Evolutionary conservation across 1,284 basidiomycete genomes (phyloP).

Genomic region (Marasmius sp.): DNA sequence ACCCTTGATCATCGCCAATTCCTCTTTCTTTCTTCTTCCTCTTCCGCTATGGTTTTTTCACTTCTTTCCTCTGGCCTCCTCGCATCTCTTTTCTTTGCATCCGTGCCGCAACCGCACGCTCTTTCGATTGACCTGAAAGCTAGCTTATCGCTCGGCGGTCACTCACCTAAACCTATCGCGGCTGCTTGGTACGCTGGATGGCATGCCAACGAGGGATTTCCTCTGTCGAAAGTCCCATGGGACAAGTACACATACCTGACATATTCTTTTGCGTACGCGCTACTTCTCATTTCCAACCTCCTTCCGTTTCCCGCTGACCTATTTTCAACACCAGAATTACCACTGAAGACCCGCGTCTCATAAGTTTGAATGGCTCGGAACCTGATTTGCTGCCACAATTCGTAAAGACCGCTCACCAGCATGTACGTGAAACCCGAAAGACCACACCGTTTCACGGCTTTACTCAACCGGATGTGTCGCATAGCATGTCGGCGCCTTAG

Average conservation of each 20-base stretch:
- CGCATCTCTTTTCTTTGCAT: neutral
- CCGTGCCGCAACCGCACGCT: neutral
- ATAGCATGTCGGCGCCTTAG: conserved; percentile 65
- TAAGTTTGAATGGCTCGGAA: conserved; percentile 42
- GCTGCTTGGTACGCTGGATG: conserved; percentile 62
- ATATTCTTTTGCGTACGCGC: conserved; percentile 59
- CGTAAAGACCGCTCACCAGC: conserved; percentile 44
- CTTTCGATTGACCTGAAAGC: neutral
- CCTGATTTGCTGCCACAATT: conserved; percentile 44
- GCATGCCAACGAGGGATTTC: conserved; percentile 37
- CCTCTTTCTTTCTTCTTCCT: no score
- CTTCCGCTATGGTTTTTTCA: neutral
- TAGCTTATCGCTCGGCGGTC: neutral
- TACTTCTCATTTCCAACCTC: neutral
- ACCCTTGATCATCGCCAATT: no score
- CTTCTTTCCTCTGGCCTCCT: neutral
- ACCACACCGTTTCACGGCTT: neutral
- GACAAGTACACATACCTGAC: conserved; percentile 53
- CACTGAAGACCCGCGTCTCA: conserved; percentile 34
- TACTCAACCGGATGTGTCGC: neutral
- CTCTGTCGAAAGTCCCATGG: conserved; percentile 51
- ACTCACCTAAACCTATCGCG: conserved; percentile 27
- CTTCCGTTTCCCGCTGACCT: conserved; percentile 1
- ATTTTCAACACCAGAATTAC: conserved; percentile 32
- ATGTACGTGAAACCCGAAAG: conserved; percentile 36